Conservation (phyloP, 2,329 filamentous ascomycete genomes). For the Sarocladiaceae sp. region DNA sequence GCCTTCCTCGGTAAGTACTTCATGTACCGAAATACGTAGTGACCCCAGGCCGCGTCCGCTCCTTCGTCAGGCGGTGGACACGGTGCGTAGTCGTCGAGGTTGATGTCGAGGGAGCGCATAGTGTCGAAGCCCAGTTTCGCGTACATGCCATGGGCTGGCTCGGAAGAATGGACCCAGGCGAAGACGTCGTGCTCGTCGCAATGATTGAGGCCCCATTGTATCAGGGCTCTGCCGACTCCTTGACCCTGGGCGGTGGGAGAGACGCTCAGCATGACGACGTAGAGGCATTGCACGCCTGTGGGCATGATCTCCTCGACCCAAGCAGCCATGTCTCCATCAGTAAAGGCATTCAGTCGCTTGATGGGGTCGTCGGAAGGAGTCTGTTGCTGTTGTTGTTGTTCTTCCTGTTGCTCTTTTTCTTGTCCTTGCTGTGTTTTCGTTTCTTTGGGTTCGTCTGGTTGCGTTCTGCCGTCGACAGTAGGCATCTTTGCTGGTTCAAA, state of each 20-base stretch:
- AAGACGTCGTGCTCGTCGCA: slow-evolving; percentile 24
- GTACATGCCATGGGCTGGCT: slow-evolving; percentile 24
- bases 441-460: slow-evolving; percentile 8
- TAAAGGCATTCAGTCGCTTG: slow-evolving; percentile 24
- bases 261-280: slow-evolving; percentile 25
- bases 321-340: slow-evolving; percentile 23
- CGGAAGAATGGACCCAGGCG: slow-evolving; percentile 31
- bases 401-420: background rate
- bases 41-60: slow-evolving; percentile 23
- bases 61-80: slow-evolving; percentile 17
- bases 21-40: slow-evolving; percentile 30
- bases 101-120: slow-evolving; percentile 22
- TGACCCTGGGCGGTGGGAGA: slow-evolving; percentile 24
- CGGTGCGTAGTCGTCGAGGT: slow-evolving; percentile 26
- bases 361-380: slow-evolving; percentile 24
- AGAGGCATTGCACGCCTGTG: slow-evolving; percentile 25
- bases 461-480: slow-evolving; percentile 11
- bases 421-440: background rate
- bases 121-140: slow-evolving; percentile 24
- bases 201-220: slow-evolving; percentile 25
- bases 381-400: slow-evolving; percentile 9
- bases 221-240: slow-evolving; percentile 27
- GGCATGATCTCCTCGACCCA: slow-evolving; percentile 29
- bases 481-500: slow-evolving; percentile 21
- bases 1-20: slow-evolving; percentile 17